Evolutionary conservation across 768 basidiomycete genomes (phyloP), one percentile per base, ranked within the genome.

Genomic region (Udeniomyces megalosporus): DNA sequence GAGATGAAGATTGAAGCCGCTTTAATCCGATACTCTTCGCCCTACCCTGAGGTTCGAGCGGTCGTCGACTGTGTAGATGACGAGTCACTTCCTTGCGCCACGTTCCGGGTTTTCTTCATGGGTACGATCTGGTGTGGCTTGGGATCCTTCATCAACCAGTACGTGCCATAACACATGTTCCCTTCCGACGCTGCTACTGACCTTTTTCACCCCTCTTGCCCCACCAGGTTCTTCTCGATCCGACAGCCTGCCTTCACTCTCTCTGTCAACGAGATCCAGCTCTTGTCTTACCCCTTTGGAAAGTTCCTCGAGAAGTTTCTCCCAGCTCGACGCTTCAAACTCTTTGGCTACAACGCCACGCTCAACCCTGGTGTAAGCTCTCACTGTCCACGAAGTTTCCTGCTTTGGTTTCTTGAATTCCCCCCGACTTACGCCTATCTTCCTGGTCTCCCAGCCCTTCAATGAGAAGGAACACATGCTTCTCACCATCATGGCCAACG

Each of bases 41-140:
- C 68, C 20, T 68, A 68, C 49, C 66, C 66, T 4, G 67, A 69
- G 71, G 85, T 86, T 14, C 80, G 85, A 49, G 81, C 83, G 8
- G 84, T 85, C 7, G 84, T 86, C 10, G 80, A 82, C 22, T 63
- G 62, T 71, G 81, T 79, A 34, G 84, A 86, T 68, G 84, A 86
- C 69, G 78, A 78, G 4, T 72, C 73, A 38, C 84, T 85, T 75
- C 83, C 83, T 1, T 78, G 75, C 4, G 78, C 77, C 28, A 69
- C 68, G 24, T 59, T 66, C 55, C 66, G 67, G 7, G 66, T 65
- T 5, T 84, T 82, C 81, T 73, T 79, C 14, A 61, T 61, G 44
- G 62, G 62, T 8, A 65, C 58, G 11, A 28, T 65, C 52, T 65
- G 63, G 63, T 65, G 63, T 38, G 63, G 63, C 8, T 14, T 65